Percentiles rank a stretch among this genome's conserved stretches.
Evolutionary conservation across 345 rosid genomes (phyloP).

Genomic region (Noccaea caerulescens): DNA sequence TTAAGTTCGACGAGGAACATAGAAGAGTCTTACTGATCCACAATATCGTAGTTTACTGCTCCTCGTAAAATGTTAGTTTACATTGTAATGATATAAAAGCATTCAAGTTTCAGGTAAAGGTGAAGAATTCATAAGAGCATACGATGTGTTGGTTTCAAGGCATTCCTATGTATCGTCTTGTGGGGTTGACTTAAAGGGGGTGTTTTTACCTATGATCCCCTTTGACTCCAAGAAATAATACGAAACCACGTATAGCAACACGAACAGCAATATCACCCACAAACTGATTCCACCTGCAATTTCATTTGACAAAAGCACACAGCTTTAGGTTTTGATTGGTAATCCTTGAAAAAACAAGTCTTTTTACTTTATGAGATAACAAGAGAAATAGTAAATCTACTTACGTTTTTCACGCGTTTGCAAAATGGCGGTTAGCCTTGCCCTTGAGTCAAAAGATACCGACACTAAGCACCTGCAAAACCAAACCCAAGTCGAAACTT

Average conservation of each 20-base stretch:
- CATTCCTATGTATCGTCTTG: background rate
- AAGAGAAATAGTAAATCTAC: background rate
- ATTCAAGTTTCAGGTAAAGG: slow-evolving; percentile 14
- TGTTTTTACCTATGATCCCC: slow-evolving; percentile 20
- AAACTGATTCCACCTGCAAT: slow-evolving; percentile 36
- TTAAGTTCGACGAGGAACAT: background rate
- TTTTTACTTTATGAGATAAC: background rate
- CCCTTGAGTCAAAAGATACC: slow-evolving; percentile 92
- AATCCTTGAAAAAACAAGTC: background rate
- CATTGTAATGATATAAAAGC: slow-evolving; percentile 17
- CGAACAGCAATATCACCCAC: slow-evolving; percentile 24
- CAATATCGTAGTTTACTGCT: slow-evolving; percentile 3
- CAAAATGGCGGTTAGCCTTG: slow-evolving; percentile 65
- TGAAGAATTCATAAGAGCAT: background rate
- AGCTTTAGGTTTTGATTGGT: slow-evolving; percentile 12
- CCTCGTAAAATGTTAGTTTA: slow-evolving; percentile 23
- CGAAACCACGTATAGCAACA: slow-evolving; percentile 33
- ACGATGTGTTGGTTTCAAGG: slow-evolving; percentile 14
- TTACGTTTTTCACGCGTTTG: slow-evolving; percentile 29
- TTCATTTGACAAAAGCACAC: slow-evolving; percentile 18
- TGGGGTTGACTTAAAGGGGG: slow-evolving; percentile 3
- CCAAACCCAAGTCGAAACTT: slow-evolving; percentile 28
- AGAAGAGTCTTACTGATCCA: slow-evolving; percentile 4
- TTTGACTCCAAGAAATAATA: slow-evolving; percentile 36
- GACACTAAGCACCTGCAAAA: slow-evolving; percentile 74